Percentiles rank a stretch among this genome's conserved stretches.
These are phyloP conservation scores for Microthlaspi erraticum DNA, from an alignment of 345 rosid species.

Conservation along the genomic window DNA sequence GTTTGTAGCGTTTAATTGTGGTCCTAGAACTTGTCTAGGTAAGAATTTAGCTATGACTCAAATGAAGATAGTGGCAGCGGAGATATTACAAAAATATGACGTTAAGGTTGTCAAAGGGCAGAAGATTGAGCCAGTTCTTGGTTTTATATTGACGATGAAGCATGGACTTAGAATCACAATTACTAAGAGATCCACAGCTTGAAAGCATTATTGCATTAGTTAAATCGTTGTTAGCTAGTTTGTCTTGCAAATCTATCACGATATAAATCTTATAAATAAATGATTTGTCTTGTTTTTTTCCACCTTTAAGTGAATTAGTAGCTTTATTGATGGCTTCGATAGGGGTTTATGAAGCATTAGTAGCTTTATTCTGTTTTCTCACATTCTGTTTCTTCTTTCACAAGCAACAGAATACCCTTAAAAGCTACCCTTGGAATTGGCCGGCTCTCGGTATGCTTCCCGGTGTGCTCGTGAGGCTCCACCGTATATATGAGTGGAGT, in stretches of 20 bases:
- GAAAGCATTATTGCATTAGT: too few relatives aligned
- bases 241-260: too few relatives aligned
- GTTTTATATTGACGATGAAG: neutral
- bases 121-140: too few relatives aligned
- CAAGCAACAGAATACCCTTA: neutral
- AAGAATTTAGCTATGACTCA: neutral
- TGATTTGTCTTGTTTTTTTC: too few relatives aligned
- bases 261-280: too few relatives aligned
- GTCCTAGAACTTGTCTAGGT: conserved; percentile 3
- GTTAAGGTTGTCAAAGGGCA: neutral
- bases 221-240: too few relatives aligned
- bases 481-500: neutral
- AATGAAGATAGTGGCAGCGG: neutral
- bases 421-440: conserved; percentile 34
- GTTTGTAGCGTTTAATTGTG: conserved; percentile 1
- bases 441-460: conserved; percentile 46
- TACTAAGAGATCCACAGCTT: neutral
- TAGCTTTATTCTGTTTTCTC: too few relatives aligned
- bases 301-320: too few relatives aligned
- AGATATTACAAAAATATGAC: conserved; percentile 1
- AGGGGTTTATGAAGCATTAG: too few relatives aligned
- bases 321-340: conserved; percentile 32
- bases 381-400: too few relatives aligned
- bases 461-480: conserved; percentile 18
- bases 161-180: neutral